Evolutionary conservation across 768 basidiomycete genomes (phyloP), one percentile per base, ranked within the genome.

Genomic region (Hericium rajendrae): DNA sequence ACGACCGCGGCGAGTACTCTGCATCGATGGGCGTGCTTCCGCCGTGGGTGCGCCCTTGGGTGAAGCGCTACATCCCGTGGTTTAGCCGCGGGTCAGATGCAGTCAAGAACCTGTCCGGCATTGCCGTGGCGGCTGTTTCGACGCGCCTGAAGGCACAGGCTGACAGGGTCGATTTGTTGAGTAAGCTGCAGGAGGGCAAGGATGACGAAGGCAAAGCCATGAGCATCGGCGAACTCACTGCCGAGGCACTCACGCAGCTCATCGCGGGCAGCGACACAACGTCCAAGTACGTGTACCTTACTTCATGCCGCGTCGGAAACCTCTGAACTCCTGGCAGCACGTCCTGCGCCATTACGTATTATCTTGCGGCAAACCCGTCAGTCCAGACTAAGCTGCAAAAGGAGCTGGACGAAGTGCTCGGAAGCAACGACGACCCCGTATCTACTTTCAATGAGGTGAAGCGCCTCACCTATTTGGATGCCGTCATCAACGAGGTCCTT

Each of bases 221-320:
- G 86, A 83, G 86, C 0, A 76, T 78, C 26, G 83, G 82, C 62
- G 94, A 95, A 67, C 71, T 97, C 56, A 95, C 91, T 1, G 92
- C 92, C 0, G 94, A 97, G 72, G 86, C 88, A 48, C 70, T 90
- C 18, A 92, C 91, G 0, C 81, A 92, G 51, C 77, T 94, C 16
- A 92, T 94, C 61, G 91, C 91, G 6, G 92, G 92, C 1, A 88
- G 86, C 3, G 93, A 97, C 65, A 97, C 93, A 1, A 95, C 94
- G 0, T 93, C 92, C 49, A 97, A 95, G 89, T 91, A 62, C 59
- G 84, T 57, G 24, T 49, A 37, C 11, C 48, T 40, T 18, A 46
- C 39, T n/a, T n/a, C n/a, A 18, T 46, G 43, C 2, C 8, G 15
- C 11, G 10, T 20, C 3, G 16, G 0, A 10, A 15, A n/a, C 2